Percentiles rank a stretch among this genome's conserved stretches.
Conservation (phyloP, 495 filamentous ascomycete species). For the Aspergillus campestris region DNA sequence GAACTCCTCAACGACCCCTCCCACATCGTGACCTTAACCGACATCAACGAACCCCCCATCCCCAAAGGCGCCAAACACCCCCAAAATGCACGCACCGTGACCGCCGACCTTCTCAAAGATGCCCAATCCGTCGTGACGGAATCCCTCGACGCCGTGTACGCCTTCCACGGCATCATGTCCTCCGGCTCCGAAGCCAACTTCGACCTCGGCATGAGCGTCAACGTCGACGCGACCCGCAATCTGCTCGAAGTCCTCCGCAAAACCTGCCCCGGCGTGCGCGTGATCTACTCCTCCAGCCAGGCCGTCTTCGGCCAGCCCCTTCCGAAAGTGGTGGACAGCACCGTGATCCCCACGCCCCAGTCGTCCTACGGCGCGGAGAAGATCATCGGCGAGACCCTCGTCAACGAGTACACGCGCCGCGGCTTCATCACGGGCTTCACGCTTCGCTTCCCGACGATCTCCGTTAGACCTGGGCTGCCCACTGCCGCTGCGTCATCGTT, state of each 20-base stretch:
- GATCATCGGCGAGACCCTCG: conserved; percentile 58
- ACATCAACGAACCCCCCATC: conserved; percentile 49
- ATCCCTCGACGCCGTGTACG: conserved; percentile 55
- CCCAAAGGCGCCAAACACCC: conserved; percentile 43
- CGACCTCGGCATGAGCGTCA: conserved; percentile 60
- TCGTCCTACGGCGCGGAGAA: conserved; percentile 69
- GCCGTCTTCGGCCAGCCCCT: conserved; percentile 51
- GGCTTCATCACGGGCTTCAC: conserved; percentile 56
- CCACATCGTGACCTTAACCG: conserved; percentile 51
- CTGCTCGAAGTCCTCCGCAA: conserved; percentile 50
- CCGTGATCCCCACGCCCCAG: conserved; percentile 55
- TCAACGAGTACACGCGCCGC: conserved; percentile 64
- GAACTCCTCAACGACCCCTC: conserved; percentile 49
- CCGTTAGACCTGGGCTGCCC: conserved; percentile 59
- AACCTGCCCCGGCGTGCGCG: conserved; percentile 48
- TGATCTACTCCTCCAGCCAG: conserved; percentile 52
- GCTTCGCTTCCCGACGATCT: conserved; percentile 65
- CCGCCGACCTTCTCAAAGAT: conserved; percentile 49
- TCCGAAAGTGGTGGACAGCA: conserved; percentile 42
- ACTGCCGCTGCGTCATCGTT: conserved; percentile 63
- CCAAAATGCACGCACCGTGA: conserved; percentile 42
- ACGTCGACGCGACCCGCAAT: conserved; percentile 58
- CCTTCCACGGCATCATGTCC: conserved; percentile 80
- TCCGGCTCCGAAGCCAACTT: conserved; percentile 63
- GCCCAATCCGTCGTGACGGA: conserved; percentile 42